Evolutionary conservation across 225 moss, liverwort and hornwort genomes (phyloP).

Genomic region (Physcomitrium patens): DNA sequence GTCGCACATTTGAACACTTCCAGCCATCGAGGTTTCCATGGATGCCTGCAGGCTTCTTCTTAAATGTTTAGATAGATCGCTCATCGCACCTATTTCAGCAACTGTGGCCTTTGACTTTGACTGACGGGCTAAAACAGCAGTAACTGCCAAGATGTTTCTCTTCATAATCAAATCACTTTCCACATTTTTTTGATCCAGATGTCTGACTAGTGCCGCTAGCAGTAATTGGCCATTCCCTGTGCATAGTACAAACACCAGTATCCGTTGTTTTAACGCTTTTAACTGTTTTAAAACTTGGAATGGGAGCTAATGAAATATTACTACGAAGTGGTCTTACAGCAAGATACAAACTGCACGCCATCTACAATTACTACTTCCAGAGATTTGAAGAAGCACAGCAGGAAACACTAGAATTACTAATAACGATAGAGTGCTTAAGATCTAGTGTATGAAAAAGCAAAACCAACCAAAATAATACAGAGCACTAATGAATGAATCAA

Average conservation of each 20-base stretch:
- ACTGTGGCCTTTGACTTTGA: conserved; percentile 81
- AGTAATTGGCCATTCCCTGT: conserved; percentile 87
- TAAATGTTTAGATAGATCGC: conserved; percentile 80
- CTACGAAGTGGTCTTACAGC: background rate
- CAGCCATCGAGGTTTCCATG: conserved; percentile 48
- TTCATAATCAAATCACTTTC: conserved; percentile 53
- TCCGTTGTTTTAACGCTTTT: background rate
- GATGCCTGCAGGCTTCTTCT: conserved; percentile 69
- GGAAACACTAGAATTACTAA: background rate
- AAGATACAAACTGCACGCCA: background rate
- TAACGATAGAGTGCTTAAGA: background rate
- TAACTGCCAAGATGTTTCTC: conserved; percentile 71
- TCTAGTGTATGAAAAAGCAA: background rate
- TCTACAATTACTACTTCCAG: background rate
- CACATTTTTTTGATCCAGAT: conserved; percentile 81
- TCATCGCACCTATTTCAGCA: conserved; percentile 85
- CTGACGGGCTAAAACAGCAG: conserved; percentile 70
- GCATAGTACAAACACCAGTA: background rate
- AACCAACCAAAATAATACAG: background rate
- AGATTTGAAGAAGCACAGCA: background rate
- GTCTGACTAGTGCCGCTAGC: conserved; percentile 74
- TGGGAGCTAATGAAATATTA: background rate
- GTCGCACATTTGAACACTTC: conserved; percentile 36
- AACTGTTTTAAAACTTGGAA: background rate
- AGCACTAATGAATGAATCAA: background rate